A percentile compares a stretch with the other conserved stretches of the same genome.
phyloP scores from a whole-genome alignment of 257 asterid species.

The Jacaranda mimosifolia region DNA sequence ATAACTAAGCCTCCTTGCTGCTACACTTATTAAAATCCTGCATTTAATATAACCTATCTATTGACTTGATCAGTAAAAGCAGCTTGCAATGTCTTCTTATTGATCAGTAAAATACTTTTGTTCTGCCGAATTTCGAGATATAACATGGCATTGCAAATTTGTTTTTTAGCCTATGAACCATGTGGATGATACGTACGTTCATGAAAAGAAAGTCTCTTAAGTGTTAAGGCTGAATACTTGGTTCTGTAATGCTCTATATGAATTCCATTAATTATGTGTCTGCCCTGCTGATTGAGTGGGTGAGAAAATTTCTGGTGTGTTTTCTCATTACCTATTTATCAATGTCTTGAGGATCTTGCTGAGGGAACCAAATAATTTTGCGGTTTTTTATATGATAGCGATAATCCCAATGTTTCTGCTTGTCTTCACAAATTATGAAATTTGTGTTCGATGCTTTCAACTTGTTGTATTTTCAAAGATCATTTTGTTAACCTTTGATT shows the following conservation, averaged over 20 bases:
- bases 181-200: not conserved
- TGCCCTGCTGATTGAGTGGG: not conserved
- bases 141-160: not conserved
- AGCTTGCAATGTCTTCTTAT: not conserved
- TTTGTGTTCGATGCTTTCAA: too few relatives aligned
- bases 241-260: not conserved
- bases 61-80: not conserved
- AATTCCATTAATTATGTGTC: not conserved
- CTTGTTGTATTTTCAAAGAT: not conserved
- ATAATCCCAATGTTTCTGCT: too few relatives aligned
- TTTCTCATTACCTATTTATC: not conserved
- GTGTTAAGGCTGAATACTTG: not conserved
- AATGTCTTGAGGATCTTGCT: too few relatives aligned
- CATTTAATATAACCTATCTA: conserved; percentile 1
- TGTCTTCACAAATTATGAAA: too few relatives aligned
- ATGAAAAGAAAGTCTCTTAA: too few relatives aligned
- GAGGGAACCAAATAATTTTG: too few relatives aligned
- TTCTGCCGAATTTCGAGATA: not conserved
- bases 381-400: too few relatives aligned
- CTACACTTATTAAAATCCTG: not conserved
- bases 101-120: not conserved
- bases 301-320: not conserved
- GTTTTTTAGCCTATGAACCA: not conserved
- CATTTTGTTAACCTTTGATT: not conserved
- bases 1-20: not conserved